These are phyloP conservation scores for Fraxinus greggii DNA, from an alignment of 305 asterid species.

Conservation along the genomic window DNA sequence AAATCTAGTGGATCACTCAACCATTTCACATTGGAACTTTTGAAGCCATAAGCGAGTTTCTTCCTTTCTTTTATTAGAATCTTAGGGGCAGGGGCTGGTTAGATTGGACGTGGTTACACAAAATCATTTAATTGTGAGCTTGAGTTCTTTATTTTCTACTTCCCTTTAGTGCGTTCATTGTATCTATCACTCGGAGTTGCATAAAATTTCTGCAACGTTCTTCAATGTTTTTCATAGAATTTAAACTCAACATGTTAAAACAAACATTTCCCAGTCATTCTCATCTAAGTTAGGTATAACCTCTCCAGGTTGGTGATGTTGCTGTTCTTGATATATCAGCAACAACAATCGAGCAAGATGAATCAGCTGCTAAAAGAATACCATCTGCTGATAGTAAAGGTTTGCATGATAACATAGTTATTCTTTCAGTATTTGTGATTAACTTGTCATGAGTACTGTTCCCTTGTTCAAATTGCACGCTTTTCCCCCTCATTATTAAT, in stretches of 20 bases:
- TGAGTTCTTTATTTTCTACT: not conserved
- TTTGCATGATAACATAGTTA: conserved; percentile 24
- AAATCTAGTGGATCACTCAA: not conserved
- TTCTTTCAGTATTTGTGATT: conserved; percentile 4
- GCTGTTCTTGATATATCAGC: conserved; percentile 91
- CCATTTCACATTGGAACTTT: not conserved
- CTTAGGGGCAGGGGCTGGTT: not conserved
- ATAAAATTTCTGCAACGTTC: conserved; percentile 1
- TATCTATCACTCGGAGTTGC: conserved; percentile 4
- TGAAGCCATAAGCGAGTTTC: not conserved
- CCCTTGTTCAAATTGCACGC: conserved; percentile 2
- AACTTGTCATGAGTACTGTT: not conserved
- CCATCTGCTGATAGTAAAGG: conserved; percentile 99
- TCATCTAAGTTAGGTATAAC: conserved; percentile 7
- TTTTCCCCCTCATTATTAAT: not conserved
- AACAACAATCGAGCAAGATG: conserved; percentile 67
- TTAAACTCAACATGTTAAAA: not conserved
- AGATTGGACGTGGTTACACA: not conserved
- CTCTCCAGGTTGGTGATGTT: conserved; percentile 81
- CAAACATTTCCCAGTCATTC: not conserved
- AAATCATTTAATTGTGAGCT: not conserved
- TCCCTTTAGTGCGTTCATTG: not conserved
- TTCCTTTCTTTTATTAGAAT: not conserved
- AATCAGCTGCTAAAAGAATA: conserved; percentile 53
- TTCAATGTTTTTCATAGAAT: not conserved